Percentiles rank a stretch among this genome's conserved stretches.
Conservation (phyloP, 371 early-diverging fungal genomes). For the Parasitella parasitica region DNA sequence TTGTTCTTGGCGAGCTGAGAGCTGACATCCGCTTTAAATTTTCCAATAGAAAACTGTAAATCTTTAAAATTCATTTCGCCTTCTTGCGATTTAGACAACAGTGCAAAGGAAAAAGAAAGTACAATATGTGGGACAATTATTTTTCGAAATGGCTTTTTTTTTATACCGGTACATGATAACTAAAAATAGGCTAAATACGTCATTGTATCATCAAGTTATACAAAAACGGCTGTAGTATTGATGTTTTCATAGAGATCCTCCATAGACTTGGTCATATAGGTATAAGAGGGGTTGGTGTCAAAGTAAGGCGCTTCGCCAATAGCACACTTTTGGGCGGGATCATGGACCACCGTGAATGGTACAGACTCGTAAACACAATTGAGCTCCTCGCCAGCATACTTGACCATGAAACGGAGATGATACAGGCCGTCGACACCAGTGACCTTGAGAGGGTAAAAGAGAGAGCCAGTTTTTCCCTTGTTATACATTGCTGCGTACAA, state of each 20-base stretch:
- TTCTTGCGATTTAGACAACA: neutral
- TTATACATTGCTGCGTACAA: constrained; percentile 12
- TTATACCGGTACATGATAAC: too few species aligned
- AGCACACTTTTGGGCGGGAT: constrained; percentile 7
- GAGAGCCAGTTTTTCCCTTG: constrained; percentile 18
- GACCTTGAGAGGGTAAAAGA: constrained; percentile 20
- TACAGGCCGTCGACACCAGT: constrained; percentile 24
- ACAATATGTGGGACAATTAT: neutral
- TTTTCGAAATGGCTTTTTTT: neutral
- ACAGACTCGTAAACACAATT: constrained; percentile 39
- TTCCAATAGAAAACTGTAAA: constrained; percentile 44
- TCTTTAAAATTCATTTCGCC: constrained; percentile 44
- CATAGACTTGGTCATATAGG: neutral
- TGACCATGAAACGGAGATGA: constrained; percentile 41
- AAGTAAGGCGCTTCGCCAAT: constrained; percentile 8
- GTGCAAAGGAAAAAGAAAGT: neutral
- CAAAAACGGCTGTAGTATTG: too few species aligned
- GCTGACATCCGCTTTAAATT: constrained; percentile 40
- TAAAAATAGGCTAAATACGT: too few species aligned
- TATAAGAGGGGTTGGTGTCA: neutral
- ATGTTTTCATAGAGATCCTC: neutral
- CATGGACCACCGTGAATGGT: constrained; percentile 30
- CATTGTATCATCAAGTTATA: too few species aligned
- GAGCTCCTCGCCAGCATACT: constrained; percentile 22
- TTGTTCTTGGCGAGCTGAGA: constrained; percentile 44